Conservation (phyloP, 164 flowering plant genomes). For the Vitis rupestris region DNA sequence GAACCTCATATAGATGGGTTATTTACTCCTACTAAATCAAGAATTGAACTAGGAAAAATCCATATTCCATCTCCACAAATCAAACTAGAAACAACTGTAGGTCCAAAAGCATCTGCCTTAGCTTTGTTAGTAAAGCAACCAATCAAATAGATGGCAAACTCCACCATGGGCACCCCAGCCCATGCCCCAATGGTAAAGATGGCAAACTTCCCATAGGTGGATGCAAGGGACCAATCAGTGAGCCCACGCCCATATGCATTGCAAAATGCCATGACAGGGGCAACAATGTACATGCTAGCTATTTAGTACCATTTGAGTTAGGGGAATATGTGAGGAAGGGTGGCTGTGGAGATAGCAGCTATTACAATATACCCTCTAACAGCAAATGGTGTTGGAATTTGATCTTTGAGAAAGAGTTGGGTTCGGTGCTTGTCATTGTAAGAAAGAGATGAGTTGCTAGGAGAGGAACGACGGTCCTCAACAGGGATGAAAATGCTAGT, state of each 20-base stretch:
- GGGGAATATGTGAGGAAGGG: slow-evolving; percentile 39
- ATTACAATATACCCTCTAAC: slow-evolving; percentile 27
- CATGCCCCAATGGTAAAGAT: slow-evolving; percentile 48
- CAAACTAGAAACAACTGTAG: slow-evolving; percentile 13
- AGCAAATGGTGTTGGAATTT: slow-evolving; percentile 36
- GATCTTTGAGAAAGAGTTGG: slow-evolving; percentile 38
- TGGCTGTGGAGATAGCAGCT: slow-evolving; percentile 28
- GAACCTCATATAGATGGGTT: slow-evolving; percentile 16
- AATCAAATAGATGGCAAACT: neutral
- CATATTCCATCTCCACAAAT: slow-evolving; percentile 16
- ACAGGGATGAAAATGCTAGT: slow-evolving; percentile 10
- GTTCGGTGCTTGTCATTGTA: slow-evolving; percentile 31
- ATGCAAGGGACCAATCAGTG: slow-evolving; percentile 53
- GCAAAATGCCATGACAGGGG: slow-evolving; percentile 51
- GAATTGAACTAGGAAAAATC: slow-evolving; percentile 14
- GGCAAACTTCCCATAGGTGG: slow-evolving; percentile 48
- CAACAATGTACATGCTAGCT: slow-evolving; percentile 33
- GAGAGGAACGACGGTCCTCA: slow-evolving; percentile 7
- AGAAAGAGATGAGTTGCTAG: slow-evolving; percentile 9
- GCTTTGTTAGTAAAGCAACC: neutral
- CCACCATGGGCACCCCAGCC: slow-evolving; percentile 51
- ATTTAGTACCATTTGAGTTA: slow-evolving; percentile 50
- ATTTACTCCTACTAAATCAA: slow-evolving; percentile 9
- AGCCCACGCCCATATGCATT: slow-evolving; percentile 59
- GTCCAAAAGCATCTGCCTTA: slow-evolving; percentile 9